Percentiles rank a stretch among this genome's conserved stretches.
Conservation (phyloP, 352 stramenopile genomes). For the Phytopythium chamaehyphon region DNA sequence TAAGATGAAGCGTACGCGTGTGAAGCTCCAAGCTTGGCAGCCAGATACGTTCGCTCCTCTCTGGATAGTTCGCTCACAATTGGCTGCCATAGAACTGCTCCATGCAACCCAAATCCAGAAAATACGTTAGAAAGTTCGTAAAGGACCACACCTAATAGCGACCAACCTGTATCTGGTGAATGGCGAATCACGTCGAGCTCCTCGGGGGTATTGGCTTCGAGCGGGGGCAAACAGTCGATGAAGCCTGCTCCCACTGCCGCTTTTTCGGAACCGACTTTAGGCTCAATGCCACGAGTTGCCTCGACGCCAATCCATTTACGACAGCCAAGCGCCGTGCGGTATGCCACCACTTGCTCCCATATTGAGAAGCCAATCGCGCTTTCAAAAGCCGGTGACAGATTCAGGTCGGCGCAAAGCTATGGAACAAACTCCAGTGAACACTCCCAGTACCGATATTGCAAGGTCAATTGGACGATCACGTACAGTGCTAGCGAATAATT, state of each 20-base stretch:
- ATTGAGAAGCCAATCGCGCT: conserved; percentile 69
- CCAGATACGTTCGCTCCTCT: conserved; percentile 70
- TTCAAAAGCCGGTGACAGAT: conserved; percentile 48
- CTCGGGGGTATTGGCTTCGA: conserved; percentile 9
- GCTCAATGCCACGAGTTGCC: conserved; percentile 1
- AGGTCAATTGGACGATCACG: not conserved
- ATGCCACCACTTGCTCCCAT: conserved; percentile 64
- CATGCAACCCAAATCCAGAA: conserved; percentile 4
- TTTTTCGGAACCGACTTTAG: conserved; percentile 13
- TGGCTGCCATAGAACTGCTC: conserved; percentile 60
- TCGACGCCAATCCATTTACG: conserved; percentile 62
- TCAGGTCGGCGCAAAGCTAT: conserved; percentile 55
- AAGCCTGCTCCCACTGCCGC: conserved; percentile 27
- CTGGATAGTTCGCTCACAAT: conserved; percentile 62
- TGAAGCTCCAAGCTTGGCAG: conserved; percentile 28
- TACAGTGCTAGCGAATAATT: conserved; percentile 49
- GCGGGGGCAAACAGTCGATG: conserved; percentile 46
- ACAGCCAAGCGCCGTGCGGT: conserved; percentile 44
- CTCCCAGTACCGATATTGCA: not conserved
- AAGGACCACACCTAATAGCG: not conserved
- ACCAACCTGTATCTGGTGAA: conserved; percentile 32
- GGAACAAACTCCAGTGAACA: too few species aligned
- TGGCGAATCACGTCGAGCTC: conserved; percentile 51
- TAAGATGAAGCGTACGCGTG: conserved; percentile 38
- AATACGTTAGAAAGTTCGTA: not conserved